A percentile compares a stretch with the other conserved stretches of the same genome.
Conservation (phyloP, 2,329 filamentous ascomycete species). For the Biscogniauxia marginata region DNA sequence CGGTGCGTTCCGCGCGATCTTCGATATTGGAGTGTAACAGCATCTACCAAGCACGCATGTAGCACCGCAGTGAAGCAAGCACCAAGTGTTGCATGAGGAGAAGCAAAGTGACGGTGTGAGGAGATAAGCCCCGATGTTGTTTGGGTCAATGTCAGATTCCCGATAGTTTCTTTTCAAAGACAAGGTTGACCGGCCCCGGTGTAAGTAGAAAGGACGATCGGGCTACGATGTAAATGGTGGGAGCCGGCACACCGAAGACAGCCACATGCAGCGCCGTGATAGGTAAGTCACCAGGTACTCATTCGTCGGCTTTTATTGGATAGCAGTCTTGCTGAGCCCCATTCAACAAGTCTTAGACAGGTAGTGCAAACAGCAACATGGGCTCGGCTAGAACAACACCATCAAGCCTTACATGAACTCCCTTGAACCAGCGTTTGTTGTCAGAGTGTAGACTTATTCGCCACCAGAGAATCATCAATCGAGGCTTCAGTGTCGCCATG, state of each 20-base stretch:
- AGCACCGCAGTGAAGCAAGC: too few relatives aligned
- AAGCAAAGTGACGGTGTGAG: neutral
- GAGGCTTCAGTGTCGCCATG: constrained; percentile 16
- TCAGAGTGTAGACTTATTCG: too few relatives aligned
- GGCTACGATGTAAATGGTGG: neutral
- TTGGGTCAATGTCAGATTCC: neutral
- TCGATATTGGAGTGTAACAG: too few relatives aligned
- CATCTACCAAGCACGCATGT: too few relatives aligned
- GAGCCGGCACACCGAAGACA: neutral
- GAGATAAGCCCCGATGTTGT: neutral
- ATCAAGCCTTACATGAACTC: neutral
- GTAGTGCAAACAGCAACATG: too few relatives aligned
- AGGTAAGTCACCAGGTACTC: neutral
- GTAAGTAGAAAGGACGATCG: neutral
- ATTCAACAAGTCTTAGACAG: neutral
- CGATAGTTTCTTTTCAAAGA: neutral
- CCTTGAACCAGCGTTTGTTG: too few relatives aligned
- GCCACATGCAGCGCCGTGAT: neutral
- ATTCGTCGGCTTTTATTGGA: neutral
- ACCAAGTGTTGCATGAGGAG: too few relatives aligned
- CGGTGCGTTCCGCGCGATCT: too few relatives aligned
- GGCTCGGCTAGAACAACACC: too few relatives aligned
- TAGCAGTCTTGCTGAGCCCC: neutral
- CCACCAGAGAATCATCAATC: neutral
- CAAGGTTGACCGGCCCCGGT: neutral